Evolutionary conservation across 306 rosid species (phyloP).

Genomic region (Luffa aegyptiaca): DNA sequence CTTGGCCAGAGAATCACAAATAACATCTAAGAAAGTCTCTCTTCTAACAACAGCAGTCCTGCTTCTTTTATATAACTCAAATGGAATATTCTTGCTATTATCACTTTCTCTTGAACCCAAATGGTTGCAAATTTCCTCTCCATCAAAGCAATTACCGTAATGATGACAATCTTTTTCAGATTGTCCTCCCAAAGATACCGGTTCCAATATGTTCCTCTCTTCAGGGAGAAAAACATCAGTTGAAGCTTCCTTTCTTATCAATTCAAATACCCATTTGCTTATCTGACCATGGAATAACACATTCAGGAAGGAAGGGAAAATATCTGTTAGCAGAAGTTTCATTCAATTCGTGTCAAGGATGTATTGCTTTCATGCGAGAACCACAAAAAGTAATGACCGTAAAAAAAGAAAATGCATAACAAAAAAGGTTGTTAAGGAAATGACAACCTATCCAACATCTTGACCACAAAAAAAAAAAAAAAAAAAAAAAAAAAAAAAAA

Average conservation of each 20-base stretch:
- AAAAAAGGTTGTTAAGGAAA: neutral
- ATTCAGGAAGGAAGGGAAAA: neutral
- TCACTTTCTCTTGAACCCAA: conserved; percentile 25
- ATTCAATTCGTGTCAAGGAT: neutral
- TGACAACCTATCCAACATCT: neutral
- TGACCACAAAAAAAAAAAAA: neutral
- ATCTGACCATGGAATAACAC: conserved; percentile 47
- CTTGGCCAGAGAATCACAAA: conserved; percentile 71
- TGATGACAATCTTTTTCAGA: conserved; percentile 15
- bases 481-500: neutral
- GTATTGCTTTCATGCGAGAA: neutral
- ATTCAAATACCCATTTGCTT: conserved; percentile 69
- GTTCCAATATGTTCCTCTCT: conserved; percentile 20
- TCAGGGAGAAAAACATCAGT: conserved; percentile 33
- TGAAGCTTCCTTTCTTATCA: conserved; percentile 34
- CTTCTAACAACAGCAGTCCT: conserved; percentile 57
- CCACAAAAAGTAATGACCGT: neutral
- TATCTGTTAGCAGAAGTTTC: neutral
- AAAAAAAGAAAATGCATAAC: neutral
- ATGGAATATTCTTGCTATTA: conserved; percentile 41
- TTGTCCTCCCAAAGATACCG: conserved; percentile 16
- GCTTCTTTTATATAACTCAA: conserved; percentile 74
- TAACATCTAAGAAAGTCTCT: conserved; percentile 58
- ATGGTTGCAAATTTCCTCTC: conserved; percentile 23
- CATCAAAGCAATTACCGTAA: conserved; percentile 9